These are phyloP conservation scores for Fonsecaea pugnacius DNA, from an alignment of 2,329 filamentous ascomycete genomes.

Conservation along the genomic window DNA sequence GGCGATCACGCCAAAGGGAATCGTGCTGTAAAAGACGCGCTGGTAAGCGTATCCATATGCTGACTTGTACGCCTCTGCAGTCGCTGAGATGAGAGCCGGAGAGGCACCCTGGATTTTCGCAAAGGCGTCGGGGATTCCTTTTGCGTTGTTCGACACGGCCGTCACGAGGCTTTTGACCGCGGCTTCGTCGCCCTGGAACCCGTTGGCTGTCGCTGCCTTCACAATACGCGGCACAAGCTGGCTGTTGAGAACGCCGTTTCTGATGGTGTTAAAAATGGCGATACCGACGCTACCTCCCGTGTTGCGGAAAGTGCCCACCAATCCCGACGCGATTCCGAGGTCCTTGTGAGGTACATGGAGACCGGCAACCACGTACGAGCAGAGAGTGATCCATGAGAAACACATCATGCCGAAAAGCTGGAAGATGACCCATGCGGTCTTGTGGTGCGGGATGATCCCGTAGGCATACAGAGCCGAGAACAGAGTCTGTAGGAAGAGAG, in stretches of 20 bases:
- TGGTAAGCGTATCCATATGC: constrained; percentile 51
- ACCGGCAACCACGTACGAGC: constrained; percentile 20
- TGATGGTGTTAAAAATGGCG: constrained; percentile 38
- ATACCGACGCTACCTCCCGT: constrained; percentile 35
- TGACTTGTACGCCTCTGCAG: constrained; percentile 43
- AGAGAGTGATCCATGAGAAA: constrained; percentile 22
- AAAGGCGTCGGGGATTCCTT: constrained; percentile 34
- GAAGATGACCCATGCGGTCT: constrained; percentile 35
- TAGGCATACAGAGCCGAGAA: constrained; percentile 34
- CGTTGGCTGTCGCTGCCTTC: constrained; percentile 44
- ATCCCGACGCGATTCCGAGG: constrained; percentile 22
- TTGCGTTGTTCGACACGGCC: constrained; percentile 41
- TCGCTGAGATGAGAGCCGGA: constrained; percentile 42
- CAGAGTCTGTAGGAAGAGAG: constrained; percentile 36
- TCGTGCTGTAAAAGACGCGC: constrained; percentile 45
- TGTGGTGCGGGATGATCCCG: constrained; percentile 23
- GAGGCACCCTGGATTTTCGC: constrained; percentile 44
- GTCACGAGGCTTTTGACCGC: constrained; percentile 44
- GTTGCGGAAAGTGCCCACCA: constrained; percentile 27
- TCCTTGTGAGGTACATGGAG: constrained; percentile 22
- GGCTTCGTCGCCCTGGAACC: constrained; percentile 42
- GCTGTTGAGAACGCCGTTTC: constrained; percentile 22
- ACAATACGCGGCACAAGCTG: constrained; percentile 11
- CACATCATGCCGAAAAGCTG: constrained; percentile 32
- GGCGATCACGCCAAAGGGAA: constrained; percentile 34